Base-by-base conservation (phyloP, 139 green algal species). In the Chlorella sp. region DNA sequence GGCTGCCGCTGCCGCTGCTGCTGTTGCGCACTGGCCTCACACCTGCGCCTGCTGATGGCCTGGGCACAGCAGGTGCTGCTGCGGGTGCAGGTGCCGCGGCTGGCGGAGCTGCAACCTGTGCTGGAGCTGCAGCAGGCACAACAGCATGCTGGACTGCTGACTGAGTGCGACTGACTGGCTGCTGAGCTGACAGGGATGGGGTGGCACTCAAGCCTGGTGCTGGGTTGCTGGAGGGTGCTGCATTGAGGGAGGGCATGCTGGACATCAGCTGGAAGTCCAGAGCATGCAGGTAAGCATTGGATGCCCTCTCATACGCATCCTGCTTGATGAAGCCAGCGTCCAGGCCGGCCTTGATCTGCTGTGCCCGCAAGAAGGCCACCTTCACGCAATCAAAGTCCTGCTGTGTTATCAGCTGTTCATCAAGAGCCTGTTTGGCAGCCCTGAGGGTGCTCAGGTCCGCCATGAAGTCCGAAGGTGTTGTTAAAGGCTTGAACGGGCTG, bases 311-410 rank as follows among this genome's bases (percentile, higher is more conserved):
- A n/a, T n/a, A n/a, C n/a, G n/a, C n/a, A n/a, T n/a, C n/a, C n/a
- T n/a, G n/a, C n/a, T n/a, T n/a, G n/a, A n/a, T n/a, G n/a, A n/a
- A n/a, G 5, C 63, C 63, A 10, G 83, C 83, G 31, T 88, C 86
- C 2, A 91, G 55, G 20, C 85, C 87, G 26, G 90, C 85, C 60
- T 93, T 93, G 67, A 96, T 88, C 66, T 93, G 87, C 79, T 96
- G 92, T 0, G 91, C 90, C 17, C 80, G 75, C 29, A 97, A 67
- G 70, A 96, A 97, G 0, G 87, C 86, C 42, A 77, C 72, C 70
- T 97, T 97, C 2, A 96, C 85, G 1, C 73, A 64, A 22, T 87
- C 80, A 62, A 89, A 96, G 75, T 97, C 92, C 5, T 80, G 73
- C 34, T 87, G 75, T 1, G 80, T 85, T 4, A 97, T 81, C 0